Evolutionary conservation across 805 yeast species (phyloP).

Genomic region (Candida vaughaniae): DNA sequence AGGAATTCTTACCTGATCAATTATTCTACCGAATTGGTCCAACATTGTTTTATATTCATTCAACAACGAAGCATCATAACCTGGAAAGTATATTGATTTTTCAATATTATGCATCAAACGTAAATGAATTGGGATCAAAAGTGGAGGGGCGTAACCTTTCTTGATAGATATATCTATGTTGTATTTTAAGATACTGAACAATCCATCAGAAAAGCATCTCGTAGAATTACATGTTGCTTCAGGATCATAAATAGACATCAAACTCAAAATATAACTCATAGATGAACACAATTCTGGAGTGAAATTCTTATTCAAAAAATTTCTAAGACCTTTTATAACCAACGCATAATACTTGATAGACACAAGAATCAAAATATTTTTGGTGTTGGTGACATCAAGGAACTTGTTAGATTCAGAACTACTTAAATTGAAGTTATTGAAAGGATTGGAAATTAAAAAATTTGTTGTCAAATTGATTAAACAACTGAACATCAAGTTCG

Average conservation of each 20-base stretch:
- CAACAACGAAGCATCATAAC: constrained; percentile 32
- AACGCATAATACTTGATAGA: constrained; percentile 36
- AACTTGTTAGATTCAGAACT: constrained; percentile 12
- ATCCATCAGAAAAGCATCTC: constrained; percentile 40
- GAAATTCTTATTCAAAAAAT: constrained; percentile 24
- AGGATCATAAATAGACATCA: constrained; percentile 44
- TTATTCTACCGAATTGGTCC: constrained; percentile 21
- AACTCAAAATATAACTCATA: constrained; percentile 35
- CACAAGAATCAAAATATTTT: constrained; percentile 27
- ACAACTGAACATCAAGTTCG: constrained; percentile 33
- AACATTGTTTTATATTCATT: constrained; percentile 26
- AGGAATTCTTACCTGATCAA: constrained; percentile 4
- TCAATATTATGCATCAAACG: constrained; percentile 34
- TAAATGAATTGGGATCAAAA: constrained; percentile 30
- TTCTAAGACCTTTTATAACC: constrained; percentile 34
- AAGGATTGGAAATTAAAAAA: constrained; percentile 31
- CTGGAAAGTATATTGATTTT: constrained; percentile 35
- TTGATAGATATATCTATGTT: constrained; percentile 18
- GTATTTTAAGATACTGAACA: constrained; percentile 34
- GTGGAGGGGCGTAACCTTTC: constrained; percentile 14
- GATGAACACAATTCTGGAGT: constrained; percentile 33
- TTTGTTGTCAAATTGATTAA: constrained; percentile 39
- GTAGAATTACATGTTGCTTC: constrained; percentile 38
- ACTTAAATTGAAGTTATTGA: constrained; percentile 17
- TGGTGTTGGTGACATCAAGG: constrained; percentile 15